Conservation (phyloP, 73 alveolate genomes). For the Paramecium tetraurelia region DNA sequence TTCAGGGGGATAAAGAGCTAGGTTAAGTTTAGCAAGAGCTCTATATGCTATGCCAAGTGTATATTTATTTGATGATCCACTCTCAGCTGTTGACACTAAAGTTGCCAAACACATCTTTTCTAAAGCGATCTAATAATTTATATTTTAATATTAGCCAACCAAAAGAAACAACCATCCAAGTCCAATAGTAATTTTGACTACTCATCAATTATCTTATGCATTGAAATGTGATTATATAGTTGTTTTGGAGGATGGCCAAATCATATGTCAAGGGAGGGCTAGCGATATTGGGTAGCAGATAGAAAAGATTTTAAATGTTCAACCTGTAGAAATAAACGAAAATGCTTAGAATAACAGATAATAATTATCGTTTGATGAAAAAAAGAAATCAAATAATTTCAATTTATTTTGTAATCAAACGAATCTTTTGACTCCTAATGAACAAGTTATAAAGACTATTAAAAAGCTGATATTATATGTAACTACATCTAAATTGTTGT, state of each 20-base stretch:
- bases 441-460: background rate
- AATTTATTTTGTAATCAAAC: background rate
- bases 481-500: background rate
- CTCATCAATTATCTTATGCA: conserved; percentile 45
- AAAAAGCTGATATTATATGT: background rate
- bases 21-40: conserved; percentile 95
- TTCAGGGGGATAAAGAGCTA: conserved; percentile 96
- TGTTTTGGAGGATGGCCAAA: conserved; percentile 23
- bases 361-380: background rate
- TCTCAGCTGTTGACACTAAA: conserved; percentile 85
- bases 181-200: conserved; percentile 39
- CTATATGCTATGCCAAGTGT: conserved; percentile 83
- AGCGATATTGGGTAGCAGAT: background rate
- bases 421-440: background rate
- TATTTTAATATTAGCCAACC: background rate
- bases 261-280: background rate
- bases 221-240: conserved; percentile 2
- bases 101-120: conserved; percentile 64
- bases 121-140: background rate
- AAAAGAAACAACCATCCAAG: background rate
- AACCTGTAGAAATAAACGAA: background rate
- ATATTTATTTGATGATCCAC: conserved; percentile 84
- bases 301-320: background rate
- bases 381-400: background rate
- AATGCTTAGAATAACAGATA: background rate